Base-by-base conservation (phyloP, 106 monocot genomes). In the Posidonia australis region DNA sequence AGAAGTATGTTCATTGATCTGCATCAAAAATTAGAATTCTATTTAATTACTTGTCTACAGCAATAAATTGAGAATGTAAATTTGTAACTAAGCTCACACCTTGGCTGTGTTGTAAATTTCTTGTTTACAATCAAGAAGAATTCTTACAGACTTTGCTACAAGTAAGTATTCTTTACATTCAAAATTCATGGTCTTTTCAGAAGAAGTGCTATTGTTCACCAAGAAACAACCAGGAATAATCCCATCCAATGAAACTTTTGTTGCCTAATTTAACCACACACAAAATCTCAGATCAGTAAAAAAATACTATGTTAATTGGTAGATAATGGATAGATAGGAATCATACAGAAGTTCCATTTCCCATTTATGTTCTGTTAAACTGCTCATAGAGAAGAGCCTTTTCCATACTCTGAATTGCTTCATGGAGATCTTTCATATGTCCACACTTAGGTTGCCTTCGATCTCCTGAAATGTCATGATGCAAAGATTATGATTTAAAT, bases 81-180 rank as follows among this genome's bases (percentile, higher is more conserved):
- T n/a, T 7, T 58, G 58, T 11, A 53, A 2, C 49, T 11, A 30
- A 27, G 12, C 5, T n/a, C n/a, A n/a, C 58, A 92, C 86, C 79
- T 86, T 91, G 3, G 86, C 91, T 57, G 86, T 86, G 63, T 91
- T 91, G 64, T 75, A 86, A 32, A 61, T 68, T 72, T 81, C 91
- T 17, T 67, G 25, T 28, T 77, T 81, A 63, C 91, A 86, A 28
- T 84, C 79, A 22, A 84, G 81, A 56, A 91, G 81, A 67, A 91
- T 30, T 36, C 86, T 86, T 28, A 86, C 75, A 28, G 91, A 91
- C 72, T 76, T 81, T n/a, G 86, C 81, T 5, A 86, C 83, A 25
- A 92, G 14, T 21, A 60, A 79, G 60, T 82, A 86, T 3, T 54
- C 45, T 19, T 19, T 36, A 17, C 77, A 83, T 13, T 80, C 42